Evolutionary conservation across 2,329 filamentous ascomycete species (phyloP), one percentile per base, ranked within the genome.

Genomic region (Clonostachys rosea): DNA sequence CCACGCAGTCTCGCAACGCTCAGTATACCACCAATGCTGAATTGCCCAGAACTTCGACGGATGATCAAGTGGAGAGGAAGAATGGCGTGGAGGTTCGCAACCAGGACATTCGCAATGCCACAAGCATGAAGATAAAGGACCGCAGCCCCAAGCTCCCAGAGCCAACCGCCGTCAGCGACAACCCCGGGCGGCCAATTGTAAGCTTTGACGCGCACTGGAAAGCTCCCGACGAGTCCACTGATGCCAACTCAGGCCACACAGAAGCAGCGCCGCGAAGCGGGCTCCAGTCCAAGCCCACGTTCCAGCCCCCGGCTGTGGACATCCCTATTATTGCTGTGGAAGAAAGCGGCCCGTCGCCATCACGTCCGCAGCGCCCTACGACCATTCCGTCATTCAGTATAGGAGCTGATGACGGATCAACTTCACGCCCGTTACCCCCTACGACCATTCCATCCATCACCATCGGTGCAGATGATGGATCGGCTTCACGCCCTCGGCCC

Each of bases 171-270:
- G 91, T 97, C 67, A 96, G 91, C 71, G 87, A 96, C 71, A 87
- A 80, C 61, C 87, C 88, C 58, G 90, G 90, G 58, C 84, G 92
- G 63, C 92, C 92, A 53, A 97, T 97, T 75, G 92, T 97, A 76
- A 97, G 92, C 78, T 97, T 97, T 77, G 81, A 95, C 69, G 81
- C 81, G 60, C 81, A 86, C 63, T 96, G 89, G 84, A 87, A 83
- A 75, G 79, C 83, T 62, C 81, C 79, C 63, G 83, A 87, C 64
- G 75, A 79, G 74, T 75, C 74, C 67, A 76, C 87, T 76, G 86
- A 90, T 81, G 69, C 81, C 72, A 87, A 56, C 59, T 39, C 36
- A 39, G 36, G 36, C 17, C 59, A 52, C 51, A 51, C 59, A 51
- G 53, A 62, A 54, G 49, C 49, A 46, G 47, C 52, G 45, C 54